These are phyloP conservation scores for Vanrija pseudolonga DNA, from an alignment of 1,284 basidiomycete genomes.

Conservation along the genomic window DNA sequence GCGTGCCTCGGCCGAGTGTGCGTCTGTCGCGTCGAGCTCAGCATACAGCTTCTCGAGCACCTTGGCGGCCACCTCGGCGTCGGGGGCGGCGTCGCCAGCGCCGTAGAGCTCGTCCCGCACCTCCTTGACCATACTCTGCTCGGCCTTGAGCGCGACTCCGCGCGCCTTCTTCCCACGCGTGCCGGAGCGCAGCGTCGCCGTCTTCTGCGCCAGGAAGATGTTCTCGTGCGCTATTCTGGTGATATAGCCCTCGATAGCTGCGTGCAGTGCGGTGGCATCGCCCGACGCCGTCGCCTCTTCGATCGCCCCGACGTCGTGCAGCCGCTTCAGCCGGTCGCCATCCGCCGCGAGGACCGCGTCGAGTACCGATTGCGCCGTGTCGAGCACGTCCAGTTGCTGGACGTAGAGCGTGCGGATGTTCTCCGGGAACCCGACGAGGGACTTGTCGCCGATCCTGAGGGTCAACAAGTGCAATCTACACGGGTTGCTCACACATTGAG, in stretches of 20 bases:
- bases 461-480: slow-evolving; percentile 61
- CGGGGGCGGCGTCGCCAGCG: not conserved
- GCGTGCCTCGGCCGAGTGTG: slow-evolving; percentile 55
- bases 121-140: slow-evolving; percentile 8
- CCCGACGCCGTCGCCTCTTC: slow-evolving; percentile 1
- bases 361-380: slow-evolving; percentile 50
- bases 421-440: slow-evolving; percentile 66
- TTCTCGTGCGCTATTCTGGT: slow-evolving; percentile 6
- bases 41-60: slow-evolving; percentile 65
- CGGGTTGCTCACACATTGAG: too few species aligned
- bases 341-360: slow-evolving; percentile 2
- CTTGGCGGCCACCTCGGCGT: slow-evolving; percentile 3
- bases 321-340: slow-evolving; percentile 8
- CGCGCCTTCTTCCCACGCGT: slow-evolving; percentile 20
- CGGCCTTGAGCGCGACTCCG: slow-evolving; percentile 14
- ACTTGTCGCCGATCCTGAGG: slow-evolving; percentile 72
- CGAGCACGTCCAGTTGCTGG: slow-evolving; percentile 90
- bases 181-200: slow-evolving; percentile 12
- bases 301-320: slow-evolving; percentile 2
- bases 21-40: slow-evolving; percentile 42
- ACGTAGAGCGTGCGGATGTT: slow-evolving; percentile 81
- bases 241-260: slow-evolving; percentile 5
- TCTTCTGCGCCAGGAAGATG: slow-evolving; percentile 13
- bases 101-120: slow-evolving; percentile 10
- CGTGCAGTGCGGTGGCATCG: not conserved